A percentile compares a stretch with the other conserved stretches of the same genome.
Evolutionary conservation across 2,329 filamentous ascomycete genomes (phyloP).

Genomic region (Aspergillus tubingensis): DNA sequence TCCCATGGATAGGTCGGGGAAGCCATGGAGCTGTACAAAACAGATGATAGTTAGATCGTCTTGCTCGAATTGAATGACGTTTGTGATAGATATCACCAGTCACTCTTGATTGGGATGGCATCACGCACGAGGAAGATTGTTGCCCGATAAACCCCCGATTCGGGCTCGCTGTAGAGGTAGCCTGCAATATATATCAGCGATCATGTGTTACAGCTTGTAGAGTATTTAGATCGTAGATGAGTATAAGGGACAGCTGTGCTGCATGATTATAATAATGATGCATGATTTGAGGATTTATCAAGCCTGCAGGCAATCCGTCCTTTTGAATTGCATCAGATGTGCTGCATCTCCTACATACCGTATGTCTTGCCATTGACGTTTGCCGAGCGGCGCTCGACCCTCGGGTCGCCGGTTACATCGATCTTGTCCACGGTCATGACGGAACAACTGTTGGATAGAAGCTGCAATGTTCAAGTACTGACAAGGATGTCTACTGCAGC

Average conservation of each 20-base stretch:
- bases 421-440: constrained; percentile 64
- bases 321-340: background rate
- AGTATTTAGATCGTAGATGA: background rate
- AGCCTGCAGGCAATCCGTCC: background rate
- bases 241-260: background rate
- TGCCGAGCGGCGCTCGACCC: constrained; percentile 65
- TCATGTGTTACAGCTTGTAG: background rate
- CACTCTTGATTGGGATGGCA: background rate
- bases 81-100: background rate
- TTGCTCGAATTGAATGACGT: background rate
- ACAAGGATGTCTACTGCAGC: no score
- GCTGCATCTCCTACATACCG: constrained; percentile 41
- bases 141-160: constrained; percentile 46
- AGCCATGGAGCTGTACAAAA: constrained; percentile 66
- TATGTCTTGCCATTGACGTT: constrained; percentile 71
- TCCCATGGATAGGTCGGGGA: constrained; percentile 77
- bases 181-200: constrained; percentile 33
- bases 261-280: background rate
- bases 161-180: constrained; percentile 56
- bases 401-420: constrained; percentile 61
- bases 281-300: background rate
- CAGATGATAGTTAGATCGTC: background rate
- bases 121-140: constrained; percentile 56
- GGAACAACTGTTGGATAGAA: background rate
- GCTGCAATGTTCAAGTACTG: background rate